Percentiles rank a stretch among this genome's conserved stretches.
These are phyloP conservation scores for Tympanopsis confertula DNA, from an alignment of 2,329 filamentous ascomycete genomes.

Conservation along the genomic window DNA sequence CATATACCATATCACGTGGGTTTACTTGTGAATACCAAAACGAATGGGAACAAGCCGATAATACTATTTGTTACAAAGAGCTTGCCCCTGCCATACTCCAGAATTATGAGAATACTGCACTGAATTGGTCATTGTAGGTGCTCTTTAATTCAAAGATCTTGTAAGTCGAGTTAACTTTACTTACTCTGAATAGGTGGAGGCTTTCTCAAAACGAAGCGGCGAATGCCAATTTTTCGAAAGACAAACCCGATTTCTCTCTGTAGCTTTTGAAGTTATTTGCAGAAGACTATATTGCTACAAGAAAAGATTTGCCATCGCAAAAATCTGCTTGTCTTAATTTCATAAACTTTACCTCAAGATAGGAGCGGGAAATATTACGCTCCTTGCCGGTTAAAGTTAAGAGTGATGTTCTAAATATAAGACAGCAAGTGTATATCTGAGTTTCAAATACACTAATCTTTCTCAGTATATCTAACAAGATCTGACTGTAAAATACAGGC, in stretches of 20 bases:
- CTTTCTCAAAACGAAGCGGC: neutral
- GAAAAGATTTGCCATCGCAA: neutral
- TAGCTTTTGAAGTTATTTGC: neutral
- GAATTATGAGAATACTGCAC: neutral
- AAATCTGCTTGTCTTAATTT: neutral
- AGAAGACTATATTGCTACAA: neutral
- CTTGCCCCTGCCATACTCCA: neutral
- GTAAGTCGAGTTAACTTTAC: neutral
- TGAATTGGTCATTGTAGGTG: neutral
- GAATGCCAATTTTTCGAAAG: neutral
- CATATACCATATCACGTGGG: neutral
- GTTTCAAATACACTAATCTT: too few species aligned
- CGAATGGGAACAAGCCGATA: neutral
- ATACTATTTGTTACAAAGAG: neutral
- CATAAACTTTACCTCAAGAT: neutral
- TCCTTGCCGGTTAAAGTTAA: too few species aligned
- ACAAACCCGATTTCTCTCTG: neutral
- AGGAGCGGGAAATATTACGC: too few species aligned
- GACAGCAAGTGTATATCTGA: too few species aligned
- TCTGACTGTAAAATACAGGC: neutral
- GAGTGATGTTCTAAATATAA: too few species aligned
- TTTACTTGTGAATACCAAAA: neutral
- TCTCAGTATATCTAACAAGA: neutral
- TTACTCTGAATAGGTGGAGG: neutral
- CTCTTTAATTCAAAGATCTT: neutral